Conservation (phyloP, 306 rosid species). For the Mimosa pudica region DNA sequence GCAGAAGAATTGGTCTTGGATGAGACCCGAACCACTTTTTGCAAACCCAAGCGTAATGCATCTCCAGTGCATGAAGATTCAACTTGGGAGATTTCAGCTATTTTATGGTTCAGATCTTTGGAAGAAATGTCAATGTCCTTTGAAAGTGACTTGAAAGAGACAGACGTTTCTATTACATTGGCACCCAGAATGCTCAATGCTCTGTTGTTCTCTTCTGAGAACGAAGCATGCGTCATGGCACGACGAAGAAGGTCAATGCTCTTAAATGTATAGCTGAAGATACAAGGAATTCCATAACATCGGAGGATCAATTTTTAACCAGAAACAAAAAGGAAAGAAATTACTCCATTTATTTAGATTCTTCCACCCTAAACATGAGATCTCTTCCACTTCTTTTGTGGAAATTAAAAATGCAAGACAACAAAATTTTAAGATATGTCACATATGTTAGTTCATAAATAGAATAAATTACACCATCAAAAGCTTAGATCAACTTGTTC, state of each 20-base stretch:
- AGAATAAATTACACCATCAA: no score
- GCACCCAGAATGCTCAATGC: conserved; percentile 51
- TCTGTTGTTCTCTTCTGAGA: conserved; percentile 77
- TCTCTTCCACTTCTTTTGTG: no score
- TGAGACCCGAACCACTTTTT: conserved; percentile 45
- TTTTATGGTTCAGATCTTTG: neutral
- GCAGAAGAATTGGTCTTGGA: conserved; percentile 62
- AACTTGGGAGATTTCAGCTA: neutral
- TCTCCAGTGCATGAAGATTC: conserved; percentile 16
- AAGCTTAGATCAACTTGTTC: no score
- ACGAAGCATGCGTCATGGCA: conserved; percentile 82
- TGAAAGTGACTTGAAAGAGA: conserved; percentile 39
- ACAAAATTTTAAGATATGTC: no score
- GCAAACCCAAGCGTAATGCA: conserved; percentile 16
- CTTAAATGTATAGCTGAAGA: conserved; percentile 40
- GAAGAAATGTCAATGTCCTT: conserved; percentile 48
- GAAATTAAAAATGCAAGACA: no score
- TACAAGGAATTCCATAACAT: neutral
- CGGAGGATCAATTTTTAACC: neutral
- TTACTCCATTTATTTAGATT: no score
- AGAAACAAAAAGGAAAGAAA: neutral
- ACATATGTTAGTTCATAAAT: no score
- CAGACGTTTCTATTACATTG: conserved; percentile 42
- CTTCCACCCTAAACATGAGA: no score
- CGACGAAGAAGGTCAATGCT: conserved; percentile 59